Evolutionary conservation across 257 asterid species (phyloP), one percentile per base, ranked within the genome.

Genomic region (Eustoma russellianum): DNA sequence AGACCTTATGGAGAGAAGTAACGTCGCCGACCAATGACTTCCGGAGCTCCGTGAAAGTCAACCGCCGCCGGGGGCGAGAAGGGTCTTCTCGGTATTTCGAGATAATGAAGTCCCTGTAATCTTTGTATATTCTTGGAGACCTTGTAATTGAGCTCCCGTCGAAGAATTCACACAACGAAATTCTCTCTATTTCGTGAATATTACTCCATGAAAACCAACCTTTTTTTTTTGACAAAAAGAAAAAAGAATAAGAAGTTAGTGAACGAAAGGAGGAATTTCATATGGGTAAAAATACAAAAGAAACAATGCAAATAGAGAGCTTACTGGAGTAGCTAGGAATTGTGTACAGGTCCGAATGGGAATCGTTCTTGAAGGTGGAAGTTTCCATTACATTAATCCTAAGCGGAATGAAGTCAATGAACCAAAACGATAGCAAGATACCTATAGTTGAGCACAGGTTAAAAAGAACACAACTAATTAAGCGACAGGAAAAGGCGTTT

Each of bases 281-380:
- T n/a, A n/a, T n/a, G n/a, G n/a, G n/a, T n/a, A n/a, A n/a, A n/a
- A n/a, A n/a, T n/a, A n/a, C n/a, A n/a, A n/a, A n/a, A n/a, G n/a
- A n/a, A n/a, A n/a, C n/a, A n/a, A n/a, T n/a, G n/a, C n/a, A n/a
- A n/a, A n/a, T n/a, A n/a, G n/a, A 28, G 50, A 13, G 60, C 86
- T 74, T 73, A 89, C 97, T 89, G 52, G 97, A 79, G 76, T 73
- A 68, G 80, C 93, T 86, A 64, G 97, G 97, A 50, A 89, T 80
- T 53, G 95, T 86, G 72, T 89, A 89, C 67, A 80, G 84, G 77
- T 89, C 97, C 71, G 70, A 70, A n/a, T n/a, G n/a, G 5, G 56
- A 47, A 2, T 47, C 3, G 52, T 61, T 60, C 66, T 41, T 58
- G 8, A 13, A 8, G 35, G 6, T 50, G 40, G 41, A 14, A 13